These are phyloP conservation scores for Hyaloscypha variabilis DNA, from an alignment of 495 filamentous ascomycete species.

Conservation along the genomic window DNA sequence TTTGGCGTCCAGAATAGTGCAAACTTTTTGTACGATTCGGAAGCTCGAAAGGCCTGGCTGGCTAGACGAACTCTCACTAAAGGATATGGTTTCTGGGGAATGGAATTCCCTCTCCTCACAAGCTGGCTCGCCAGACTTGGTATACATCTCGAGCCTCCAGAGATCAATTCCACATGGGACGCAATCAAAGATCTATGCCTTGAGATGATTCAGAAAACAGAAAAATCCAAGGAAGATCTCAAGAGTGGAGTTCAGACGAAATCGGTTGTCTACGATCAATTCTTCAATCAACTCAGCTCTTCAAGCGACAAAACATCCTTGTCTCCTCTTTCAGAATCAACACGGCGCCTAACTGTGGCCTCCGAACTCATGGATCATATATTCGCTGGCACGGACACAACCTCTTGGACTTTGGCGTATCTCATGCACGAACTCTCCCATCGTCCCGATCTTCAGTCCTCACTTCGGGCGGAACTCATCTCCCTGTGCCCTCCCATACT, in stretches of 20 bases:
- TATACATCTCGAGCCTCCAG: slow-evolving; percentile 8
- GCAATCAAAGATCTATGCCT: slow-evolving; percentile 14
- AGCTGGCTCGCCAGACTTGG: slow-evolving; percentile 9
- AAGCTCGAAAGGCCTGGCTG: slow-evolving; percentile 53
- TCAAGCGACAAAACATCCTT: slow-evolving; percentile 10
- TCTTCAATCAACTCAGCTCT: slow-evolving; percentile 18
- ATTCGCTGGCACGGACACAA: slow-evolving; percentile 78
- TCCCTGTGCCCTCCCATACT: slow-evolving; percentile 39
- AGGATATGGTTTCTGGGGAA: slow-evolving; percentile 10
- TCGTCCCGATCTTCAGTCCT: slow-evolving; percentile 53
- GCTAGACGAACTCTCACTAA: slow-evolving; percentile 13
- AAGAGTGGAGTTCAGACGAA: slow-evolving; percentile 15
- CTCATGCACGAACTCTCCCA: slow-evolving; percentile 66
- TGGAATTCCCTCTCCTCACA: slow-evolving; percentile 4
- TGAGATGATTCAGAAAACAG: slow-evolving; percentile 9
- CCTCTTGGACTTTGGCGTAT: slow-evolving; percentile 71
- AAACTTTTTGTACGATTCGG: slow-evolving; percentile 38
- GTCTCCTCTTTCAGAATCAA: slow-evolving; percentile 10
- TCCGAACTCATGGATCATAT: slow-evolving; percentile 78
- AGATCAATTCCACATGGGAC: slow-evolving; percentile 12
- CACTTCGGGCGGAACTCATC: slow-evolving; percentile 62
- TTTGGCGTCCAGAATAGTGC: slow-evolving; percentile 19
- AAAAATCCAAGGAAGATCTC: not conserved
- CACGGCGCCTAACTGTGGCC: slow-evolving; percentile 41
- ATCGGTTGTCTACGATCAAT: slow-evolving; percentile 20